A percentile compares a stretch with the other conserved stretches of the same genome.
Evolutionary conservation across 1,284 basidiomycete genomes (phyloP).

Genomic region (Rhizoctonia solani): DNA sequence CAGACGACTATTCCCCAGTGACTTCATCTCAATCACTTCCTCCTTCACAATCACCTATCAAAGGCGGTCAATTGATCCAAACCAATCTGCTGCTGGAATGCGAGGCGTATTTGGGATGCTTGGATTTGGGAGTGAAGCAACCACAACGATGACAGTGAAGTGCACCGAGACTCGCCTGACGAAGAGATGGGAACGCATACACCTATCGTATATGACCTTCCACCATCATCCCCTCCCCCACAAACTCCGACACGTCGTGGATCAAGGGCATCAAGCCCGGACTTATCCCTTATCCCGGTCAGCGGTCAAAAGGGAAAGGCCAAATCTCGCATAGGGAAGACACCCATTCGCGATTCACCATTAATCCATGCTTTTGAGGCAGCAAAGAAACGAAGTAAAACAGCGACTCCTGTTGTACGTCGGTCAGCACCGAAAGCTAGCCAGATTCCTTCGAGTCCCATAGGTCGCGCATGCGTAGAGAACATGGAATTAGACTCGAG

Average conservation of each 20-base stretch:
- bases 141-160: background rate
- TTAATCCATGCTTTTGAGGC: constrained; percentile 13
- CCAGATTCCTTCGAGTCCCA: background rate
- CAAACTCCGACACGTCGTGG: constrained; percentile 2
- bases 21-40: constrained; percentile 18
- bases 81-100: constrained; percentile 6
- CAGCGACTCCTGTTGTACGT: background rate
- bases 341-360: background rate
- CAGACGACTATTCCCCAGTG: background rate
- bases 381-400: background rate
- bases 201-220: background rate
- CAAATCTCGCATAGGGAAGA: background rate
- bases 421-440: background rate
- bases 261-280: background rate
- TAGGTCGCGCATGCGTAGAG: background rate
- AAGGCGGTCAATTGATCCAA: constrained; percentile 11
- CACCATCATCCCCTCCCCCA: constrained; percentile 22
- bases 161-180: background rate
- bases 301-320: background rate
- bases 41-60: constrained; percentile 17
- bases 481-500: background rate
- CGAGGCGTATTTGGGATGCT: constrained; percentile 24
- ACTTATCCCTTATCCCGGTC: background rate
- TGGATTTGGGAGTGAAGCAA: constrained; percentile 23
- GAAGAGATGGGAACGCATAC: background rate